These are phyloP conservation scores for Isatis tinctoria DNA, from an alignment of 345 rosid species.

Conservation along the genomic window DNA sequence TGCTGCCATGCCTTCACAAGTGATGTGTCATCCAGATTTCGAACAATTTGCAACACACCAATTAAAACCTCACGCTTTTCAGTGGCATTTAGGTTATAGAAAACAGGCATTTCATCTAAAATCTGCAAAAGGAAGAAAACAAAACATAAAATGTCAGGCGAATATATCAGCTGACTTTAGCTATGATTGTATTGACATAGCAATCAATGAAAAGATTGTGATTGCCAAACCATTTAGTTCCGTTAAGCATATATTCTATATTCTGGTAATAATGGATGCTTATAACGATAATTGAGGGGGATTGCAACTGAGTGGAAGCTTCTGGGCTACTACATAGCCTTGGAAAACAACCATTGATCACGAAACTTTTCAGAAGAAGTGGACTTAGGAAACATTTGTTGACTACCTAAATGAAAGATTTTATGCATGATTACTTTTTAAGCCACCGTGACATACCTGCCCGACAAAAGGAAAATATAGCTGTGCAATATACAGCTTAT, in stretches of 20 bases:
- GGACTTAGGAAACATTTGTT: not conserved
- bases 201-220: constrained; percentile 2
- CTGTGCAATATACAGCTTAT: constrained; percentile 94
- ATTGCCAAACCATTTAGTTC: not conserved
- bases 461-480: constrained; percentile 91
- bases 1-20: constrained; percentile 98
- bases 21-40: constrained; percentile 91
- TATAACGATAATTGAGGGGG: not conserved
- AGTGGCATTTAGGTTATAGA: constrained; percentile 86
- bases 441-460: constrained; percentile 51
- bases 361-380: not conserved
- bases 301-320: constrained; percentile 9
- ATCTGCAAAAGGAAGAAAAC: constrained; percentile 59
- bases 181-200: not conserved
- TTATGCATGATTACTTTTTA: not conserved
- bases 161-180: not conserved
- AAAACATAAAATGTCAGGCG: constrained; percentile 15
- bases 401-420: constrained; percentile 7
- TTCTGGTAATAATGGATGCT: not conserved
- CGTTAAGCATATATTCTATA: not conserved
- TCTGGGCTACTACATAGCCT: not conserved
- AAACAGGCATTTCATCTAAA: constrained; percentile 99
- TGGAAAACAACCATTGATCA: constrained; percentile 4
- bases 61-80: constrained; percentile 98
- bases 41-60: constrained; percentile 84